Base-by-base conservation (phyloP, 148 eudicot genomes). In the Rhododendron griersonianum region DNA sequence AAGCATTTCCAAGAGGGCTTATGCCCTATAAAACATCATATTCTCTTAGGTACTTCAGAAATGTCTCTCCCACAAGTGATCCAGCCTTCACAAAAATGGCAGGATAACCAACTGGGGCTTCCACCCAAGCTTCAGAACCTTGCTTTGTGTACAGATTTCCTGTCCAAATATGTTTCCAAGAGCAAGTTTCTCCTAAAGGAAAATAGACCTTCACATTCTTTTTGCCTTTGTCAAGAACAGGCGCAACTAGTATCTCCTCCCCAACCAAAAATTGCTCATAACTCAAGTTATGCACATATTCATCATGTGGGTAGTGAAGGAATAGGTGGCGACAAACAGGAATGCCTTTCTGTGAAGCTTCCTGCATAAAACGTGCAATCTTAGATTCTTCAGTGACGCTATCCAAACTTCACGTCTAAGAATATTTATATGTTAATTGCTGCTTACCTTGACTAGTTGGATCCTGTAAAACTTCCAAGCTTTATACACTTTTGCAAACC, bases 391-490 rank as follows among this genome's bases (percentile, higher is more conserved):
- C 28, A 50, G 37, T 59, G 53, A 47, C 2, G 57, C 19, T 37
- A 77, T 82, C 37, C 21, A 39, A 48, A 28, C 59, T 53, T 18
- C 25, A 4, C 2, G 18, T 2, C 13, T 65, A 15, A 55, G 4
- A 76, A 65, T 30, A 41, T 71, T 7, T 47, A 16, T 1, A 8
- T 73, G 59, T 75, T 10, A 85, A 83, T 61, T n/a, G 23, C 47
- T 57, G 28, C 7, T 86, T 55, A 96, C 99, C 98, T 95, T 94
- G 71, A 97, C 93, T 35, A 97, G 98, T 82, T 95, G 96, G 85
- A 93, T 90, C 92, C 99, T 91, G 91, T 95, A 97, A 87, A 97
- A 97, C 85, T 90, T 94, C 99, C 99, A 97, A 47, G 99, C 99
- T 89, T 93, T 94, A 87, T 94, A 97, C 77, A 95, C 90, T 86